Evolutionary conservation across 2,329 filamentous ascomycete species (phyloP).

Genomic region (Epichloe uncinata): DNA sequence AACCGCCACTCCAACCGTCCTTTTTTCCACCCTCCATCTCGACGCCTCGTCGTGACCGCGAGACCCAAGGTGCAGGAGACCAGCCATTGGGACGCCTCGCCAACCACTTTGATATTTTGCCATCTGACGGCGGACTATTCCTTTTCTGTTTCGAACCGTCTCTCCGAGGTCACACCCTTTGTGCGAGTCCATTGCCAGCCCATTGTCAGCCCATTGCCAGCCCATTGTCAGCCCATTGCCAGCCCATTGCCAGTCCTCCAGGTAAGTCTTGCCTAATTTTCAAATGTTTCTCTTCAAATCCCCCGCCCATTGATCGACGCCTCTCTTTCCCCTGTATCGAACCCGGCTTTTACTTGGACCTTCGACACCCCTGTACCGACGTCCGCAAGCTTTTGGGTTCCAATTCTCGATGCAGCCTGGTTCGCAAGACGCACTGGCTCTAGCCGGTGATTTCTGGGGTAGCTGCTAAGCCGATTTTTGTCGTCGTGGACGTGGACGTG

Average conservation of each 20-base stretch:
- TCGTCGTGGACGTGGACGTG: not conserved
- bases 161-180: not conserved
- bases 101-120: constrained; percentile 1
- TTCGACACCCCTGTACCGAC: not conserved
- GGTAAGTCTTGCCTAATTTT: not conserved
- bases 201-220: too few species aligned
- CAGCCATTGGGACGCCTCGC: constrained; percentile 1
- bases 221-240: too few species aligned
- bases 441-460: not conserved
- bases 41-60: not conserved
- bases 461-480: not conserved
- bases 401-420: not conserved
- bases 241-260: too few species aligned
- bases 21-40: not conserved
- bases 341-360: not conserved
- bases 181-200: not conserved
- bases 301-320: too few species aligned
- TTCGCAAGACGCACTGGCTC: not conserved
- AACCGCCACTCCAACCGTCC: too few species aligned
- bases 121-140: not conserved
- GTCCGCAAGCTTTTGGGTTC: not conserved
- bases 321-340: not conserved
- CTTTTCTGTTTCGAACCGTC: not conserved
- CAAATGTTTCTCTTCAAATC: constrained; percentile 1
- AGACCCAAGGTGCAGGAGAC: constrained; percentile 1